phyloP scores from a whole-genome alignment of 2,329 filamentous ascomycete species.

The Alternaria conjuncta region DNA sequence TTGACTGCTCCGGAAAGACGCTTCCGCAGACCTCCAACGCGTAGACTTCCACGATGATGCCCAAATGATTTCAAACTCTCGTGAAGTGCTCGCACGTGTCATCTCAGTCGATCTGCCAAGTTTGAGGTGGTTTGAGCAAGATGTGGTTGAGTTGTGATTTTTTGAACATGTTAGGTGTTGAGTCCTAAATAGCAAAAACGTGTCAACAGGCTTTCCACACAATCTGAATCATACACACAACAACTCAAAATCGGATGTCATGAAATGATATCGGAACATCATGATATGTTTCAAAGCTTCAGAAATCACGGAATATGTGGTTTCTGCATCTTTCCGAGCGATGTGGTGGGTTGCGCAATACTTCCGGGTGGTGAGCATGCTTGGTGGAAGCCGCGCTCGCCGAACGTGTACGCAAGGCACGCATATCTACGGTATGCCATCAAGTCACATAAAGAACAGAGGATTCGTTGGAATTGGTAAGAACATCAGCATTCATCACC shows the following conservation, averaged over 20 bases:
- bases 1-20: background rate
- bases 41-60: background rate
- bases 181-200: background rate
- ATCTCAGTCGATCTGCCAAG: fast-evolving
- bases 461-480: fast-evolving
- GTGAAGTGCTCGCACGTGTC: fast-evolving
- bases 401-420: background rate
- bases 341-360: background rate
- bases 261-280: fast-evolving
- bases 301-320: fast-evolving
- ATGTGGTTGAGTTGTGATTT: background rate
- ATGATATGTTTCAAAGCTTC: fast-evolving
- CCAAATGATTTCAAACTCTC: background rate
- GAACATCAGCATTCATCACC: too few relatives aligned
- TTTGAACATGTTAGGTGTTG: background rate
- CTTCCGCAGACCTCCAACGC: background rate
- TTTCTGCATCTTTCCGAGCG: background rate
- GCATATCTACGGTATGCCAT: background rate
- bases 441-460: background rate
- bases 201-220: fast-evolving
- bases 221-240: background rate
- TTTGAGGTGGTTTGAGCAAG: background rate
- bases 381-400: background rate
- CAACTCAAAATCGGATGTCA: background rate
- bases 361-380: background rate